Base-by-base conservation (phyloP, 306 rosid species). In the Potentilla sterilis region DNA sequence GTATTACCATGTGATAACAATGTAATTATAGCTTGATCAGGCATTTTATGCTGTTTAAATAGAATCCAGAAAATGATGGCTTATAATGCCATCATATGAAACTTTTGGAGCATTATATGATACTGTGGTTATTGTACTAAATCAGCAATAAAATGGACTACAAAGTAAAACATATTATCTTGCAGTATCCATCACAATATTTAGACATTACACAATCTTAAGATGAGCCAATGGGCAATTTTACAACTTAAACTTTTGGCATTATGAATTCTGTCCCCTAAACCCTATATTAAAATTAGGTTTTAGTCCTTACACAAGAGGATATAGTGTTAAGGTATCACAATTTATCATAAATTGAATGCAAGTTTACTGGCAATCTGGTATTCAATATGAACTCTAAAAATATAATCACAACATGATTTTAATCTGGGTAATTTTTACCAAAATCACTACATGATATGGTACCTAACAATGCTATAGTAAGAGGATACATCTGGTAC, bases 61-160 rank as follows among this genome's bases (percentile, higher is more conserved):
- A n/a, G n/a, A 21, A 4, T 43, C 16, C 12, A 61, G 44, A 61
- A 19, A 44, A 74, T 61, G 44, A 44, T 18, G 19, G 65, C n/a
- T 10, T 52, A 18, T 21, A 55, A 21, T 55, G 28, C 58, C 58
- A 51, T n/a, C 18, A 10, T 37, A 21, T 24, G 73, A 44, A 9
- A 14, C 58, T 13, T 8, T 4, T 2, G 41, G 21, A 54, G 46
- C 67, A 22, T 40, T 41, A 44, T 52, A 52, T 19, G 11, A n/a
- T 52, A 7, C 21, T 40, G 35, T 42, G 72, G n/a, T 40, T 66
- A 21, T 12, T 22, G 19, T 6, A 67, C 28, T 6, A 42, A 14
- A 42, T 67, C 12, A 89, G 88, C 2, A 37, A 54, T n/a, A 88
- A 92, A 24, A 61, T 32, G 38, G 18, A 32, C 40, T 28, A 13